Percentiles rank a stretch among this genome's conserved stretches.
These are phyloP conservation scores for Boletus austroedulis DNA, from an alignment of 1,284 basidiomycete genomes.

Conservation along the genomic window DNA sequence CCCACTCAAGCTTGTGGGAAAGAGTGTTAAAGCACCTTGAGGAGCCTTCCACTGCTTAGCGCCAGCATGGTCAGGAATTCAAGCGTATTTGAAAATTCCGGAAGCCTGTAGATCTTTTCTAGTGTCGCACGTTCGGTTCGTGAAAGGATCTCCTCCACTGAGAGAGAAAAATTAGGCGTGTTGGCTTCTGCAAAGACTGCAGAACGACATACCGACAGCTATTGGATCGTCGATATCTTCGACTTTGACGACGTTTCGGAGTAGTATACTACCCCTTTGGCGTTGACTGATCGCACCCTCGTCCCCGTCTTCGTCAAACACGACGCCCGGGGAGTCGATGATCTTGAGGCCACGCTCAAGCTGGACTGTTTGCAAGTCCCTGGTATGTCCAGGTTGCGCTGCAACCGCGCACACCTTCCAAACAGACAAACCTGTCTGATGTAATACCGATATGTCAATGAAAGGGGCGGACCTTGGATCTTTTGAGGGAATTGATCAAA, in stretches of 20 bases:
- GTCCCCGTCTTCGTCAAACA: conserved; percentile 75
- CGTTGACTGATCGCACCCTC: conserved; percentile 51
- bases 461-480: conserved; percentile 67
- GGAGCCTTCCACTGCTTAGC: conserved; percentile 77
- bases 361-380: conserved; percentile 90
- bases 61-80: conserved; percentile 94
- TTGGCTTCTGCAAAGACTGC: background rate
- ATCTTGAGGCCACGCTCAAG: conserved; percentile 91
- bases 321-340: conserved; percentile 95
- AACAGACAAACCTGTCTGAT: conserved; percentile 37
- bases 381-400: conserved; percentile 92
- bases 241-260: conserved; percentile 92
- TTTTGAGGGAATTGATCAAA: conserved; percentile 92
- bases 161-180: background rate
- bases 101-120: conserved; percentile 81
- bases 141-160: conserved; percentile 81
- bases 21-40: conserved; percentile 52
- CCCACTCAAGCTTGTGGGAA: background rate
- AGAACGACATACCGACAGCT: conserved; percentile 63
- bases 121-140: conserved; percentile 70
- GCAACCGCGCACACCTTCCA: conserved; percentile 85
- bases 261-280: conserved; percentile 66
- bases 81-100: conserved; percentile 65
- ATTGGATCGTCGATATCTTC: conserved; percentile 92
- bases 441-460: conserved; percentile 7